Conservation (phyloP, 768 basidiomycete genomes). For the Tricholomella constricta region DNA sequence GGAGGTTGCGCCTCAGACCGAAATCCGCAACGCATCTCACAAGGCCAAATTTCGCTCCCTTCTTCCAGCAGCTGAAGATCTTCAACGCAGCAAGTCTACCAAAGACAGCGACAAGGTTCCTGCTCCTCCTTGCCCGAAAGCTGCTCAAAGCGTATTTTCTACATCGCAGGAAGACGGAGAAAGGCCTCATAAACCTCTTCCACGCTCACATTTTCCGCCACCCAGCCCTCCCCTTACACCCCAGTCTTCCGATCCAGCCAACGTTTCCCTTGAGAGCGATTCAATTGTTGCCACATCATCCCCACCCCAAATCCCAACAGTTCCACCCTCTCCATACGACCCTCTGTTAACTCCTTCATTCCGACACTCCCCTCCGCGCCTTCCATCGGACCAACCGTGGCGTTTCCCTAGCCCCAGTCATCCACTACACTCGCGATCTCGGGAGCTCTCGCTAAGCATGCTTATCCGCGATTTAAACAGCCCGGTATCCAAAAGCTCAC, state of each 20-base stretch:
- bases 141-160: conserved; percentile 26
- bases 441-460: conserved; percentile 68
- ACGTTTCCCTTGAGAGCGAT: conserved; percentile 20
- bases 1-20: conserved; percentile 41
- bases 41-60: conserved; percentile 49
- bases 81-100: conserved; percentile 23
- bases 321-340: conserved; percentile 76
- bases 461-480: conserved; percentile 56
- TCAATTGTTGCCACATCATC: conserved; percentile 31
- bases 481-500: conserved; percentile 40
- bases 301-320: conserved; percentile 29
- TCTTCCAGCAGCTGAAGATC: conserved; percentile 24
- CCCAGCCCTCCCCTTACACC: conserved; percentile 41
- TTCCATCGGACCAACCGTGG: conserved; percentile 82
- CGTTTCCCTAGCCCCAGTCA: conserved; percentile 80
- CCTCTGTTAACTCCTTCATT: conserved; percentile 76
- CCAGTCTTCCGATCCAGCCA: conserved; percentile 34
- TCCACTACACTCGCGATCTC: conserved; percentile 65
- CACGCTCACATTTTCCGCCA: conserved; percentile 21
- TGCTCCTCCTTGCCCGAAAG: conserved; percentile 24
- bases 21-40: conserved; percentile 34
- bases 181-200: conserved; percentile 19
- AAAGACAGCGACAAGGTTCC: conserved; percentile 16
- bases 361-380: conserved; percentile 72
- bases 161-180: conserved; percentile 18